Percentiles rank a stretch among this genome's conserved stretches.
phyloP scores from a whole-genome alignment of 1,284 basidiomycete genomes.

The Cryptococcus floricola region DNA sequence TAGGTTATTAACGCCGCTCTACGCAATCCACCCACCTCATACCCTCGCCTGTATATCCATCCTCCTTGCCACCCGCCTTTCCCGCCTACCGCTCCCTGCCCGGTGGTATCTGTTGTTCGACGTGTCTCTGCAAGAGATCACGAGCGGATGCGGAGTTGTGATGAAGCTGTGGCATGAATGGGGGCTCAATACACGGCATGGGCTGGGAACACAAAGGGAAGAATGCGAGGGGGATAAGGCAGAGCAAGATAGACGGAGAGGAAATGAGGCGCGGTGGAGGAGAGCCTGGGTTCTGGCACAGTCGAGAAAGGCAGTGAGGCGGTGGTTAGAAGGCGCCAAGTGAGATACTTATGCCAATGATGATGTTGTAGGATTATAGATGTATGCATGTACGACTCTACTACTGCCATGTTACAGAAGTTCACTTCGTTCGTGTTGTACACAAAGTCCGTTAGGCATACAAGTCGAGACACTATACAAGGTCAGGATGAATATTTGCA shows the following conservation, averaged over 20 bases:
- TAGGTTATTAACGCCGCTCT: conserved; percentile 85
- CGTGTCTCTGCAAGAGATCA: conserved; percentile 76
- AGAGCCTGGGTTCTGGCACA: conserved; percentile 56
- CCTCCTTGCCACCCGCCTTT: conserved; percentile 65
- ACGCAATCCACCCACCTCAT: conserved; percentile 79
- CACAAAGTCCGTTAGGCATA: too few relatives aligned
- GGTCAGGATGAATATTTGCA: too few relatives aligned
- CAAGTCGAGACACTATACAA: too few relatives aligned
- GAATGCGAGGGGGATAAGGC: conserved; percentile 51
- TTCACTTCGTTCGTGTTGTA: neutral
- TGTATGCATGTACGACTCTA: too few relatives aligned
- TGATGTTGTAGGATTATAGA: too few relatives aligned
- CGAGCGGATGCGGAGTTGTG: conserved; percentile 71
- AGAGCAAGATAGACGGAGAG: conserved; percentile 11
- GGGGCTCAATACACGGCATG: conserved; percentile 22
- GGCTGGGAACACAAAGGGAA: neutral
- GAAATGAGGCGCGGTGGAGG: conserved; percentile 55
- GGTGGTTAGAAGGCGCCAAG: conserved; percentile 54
- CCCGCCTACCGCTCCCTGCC: conserved; percentile 68
- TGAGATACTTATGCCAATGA: conserved; percentile 9
- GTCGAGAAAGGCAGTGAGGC: conserved; percentile 37
- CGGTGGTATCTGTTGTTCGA: conserved; percentile 90
- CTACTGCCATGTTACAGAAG: neutral
- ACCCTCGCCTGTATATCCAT: conserved; percentile 84
- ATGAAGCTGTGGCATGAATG: conserved; percentile 62